Percentiles rank a stretch among this genome's conserved stretches.
phyloP scores from a whole-genome alignment of 2,329 filamentous ascomycete species.

The Ophiocordyceps robertsii region DNA sequence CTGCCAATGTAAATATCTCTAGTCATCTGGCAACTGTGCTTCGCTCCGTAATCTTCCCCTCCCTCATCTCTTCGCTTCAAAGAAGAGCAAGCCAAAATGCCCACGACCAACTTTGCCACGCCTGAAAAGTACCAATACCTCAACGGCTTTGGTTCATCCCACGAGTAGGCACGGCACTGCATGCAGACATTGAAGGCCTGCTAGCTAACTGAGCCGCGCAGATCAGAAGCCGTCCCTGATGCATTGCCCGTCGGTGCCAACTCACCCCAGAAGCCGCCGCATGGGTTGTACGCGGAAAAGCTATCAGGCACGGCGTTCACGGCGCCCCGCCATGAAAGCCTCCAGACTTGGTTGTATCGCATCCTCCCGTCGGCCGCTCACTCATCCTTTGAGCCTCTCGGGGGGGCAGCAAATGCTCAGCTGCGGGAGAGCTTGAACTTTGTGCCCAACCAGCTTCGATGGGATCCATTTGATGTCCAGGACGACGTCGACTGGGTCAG shows the following conservation, averaged over 20 bases:
- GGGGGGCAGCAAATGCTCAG: slow-evolving; percentile 5
- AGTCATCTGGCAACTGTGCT: too few relatives aligned
- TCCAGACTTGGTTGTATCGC: slow-evolving; percentile 60
- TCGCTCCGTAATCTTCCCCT: not conserved
- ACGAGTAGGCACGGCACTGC: not conserved
- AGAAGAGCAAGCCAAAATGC: not conserved
- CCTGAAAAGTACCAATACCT: not conserved
- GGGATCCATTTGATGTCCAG: slow-evolving; percentile 68
- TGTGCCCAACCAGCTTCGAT: slow-evolving; percentile 66
- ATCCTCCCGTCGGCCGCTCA: slow-evolving; percentile 53
- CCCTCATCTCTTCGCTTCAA: not conserved
- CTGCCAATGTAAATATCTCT: too few relatives aligned
- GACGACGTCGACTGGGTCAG: slow-evolving; percentile 40
- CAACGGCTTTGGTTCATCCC: not conserved
- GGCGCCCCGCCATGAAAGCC: slow-evolving; percentile 49
- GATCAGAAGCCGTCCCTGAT: slow-evolving; percentile 64
- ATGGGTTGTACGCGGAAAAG: slow-evolving; percentile 73
- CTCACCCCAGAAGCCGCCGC: slow-evolving; percentile 67
- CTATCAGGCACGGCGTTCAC: slow-evolving; percentile 62
- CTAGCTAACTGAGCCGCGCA: slow-evolving; percentile 16
- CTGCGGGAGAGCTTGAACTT: slow-evolving; percentile 12
- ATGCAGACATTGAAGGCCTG: too few relatives aligned
- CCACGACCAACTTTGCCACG: not conserved
- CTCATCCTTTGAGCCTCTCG: slow-evolving; percentile 35
- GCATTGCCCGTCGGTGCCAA: slow-evolving; percentile 66